Base-by-base conservation (phyloP, 768 basidiomycete species). In the Roridomyces roridus region DNA sequence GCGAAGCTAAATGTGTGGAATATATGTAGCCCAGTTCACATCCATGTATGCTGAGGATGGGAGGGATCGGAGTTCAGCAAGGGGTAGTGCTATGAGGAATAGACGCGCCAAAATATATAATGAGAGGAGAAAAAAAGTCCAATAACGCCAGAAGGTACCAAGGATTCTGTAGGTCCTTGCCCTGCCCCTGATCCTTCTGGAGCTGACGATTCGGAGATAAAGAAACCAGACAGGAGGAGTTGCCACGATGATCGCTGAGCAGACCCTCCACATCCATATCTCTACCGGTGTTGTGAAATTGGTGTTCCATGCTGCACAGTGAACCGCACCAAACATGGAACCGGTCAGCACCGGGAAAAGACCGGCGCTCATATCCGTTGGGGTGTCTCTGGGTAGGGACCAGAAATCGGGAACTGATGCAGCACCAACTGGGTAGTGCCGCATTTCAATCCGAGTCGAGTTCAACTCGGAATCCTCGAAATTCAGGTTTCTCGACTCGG, bases 261-360 rank as follows among this genome's bases (percentile, higher is more conserved):
- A 59, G 1, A 57, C 44, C 21, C 61, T 61, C 70, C 70, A 71
- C 26, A 67, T 24, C 24, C 48, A 46, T 42, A 48, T 60, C 24
- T 68, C 57, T 24, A 26, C 43, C 4, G 23, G 8, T 3, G 65
- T 60, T 5, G 68, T 61, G 36, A 69, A 72, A 1, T 36, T 2
- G 9, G 66, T 57, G 25, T 47, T 50, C 71, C 69, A 70, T 8
- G 67, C 66, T 4, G 61, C 42, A 39, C 64, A 66, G 53, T 72
- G 70, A 17, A 72, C 55, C 6, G 50, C 65, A 17, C 70, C 71
- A 39, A 72, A 72, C 14, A 66, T 52, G 3, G 44, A 67, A 11
- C 60, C 46, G 14, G 51, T 18, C 9, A 26, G 26, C n/a, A 29
- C 40, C 5, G 41, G 39, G 14, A 21, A 17, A 17, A 55, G 7